phyloP scores from a whole-genome alignment of 2,329 filamentous ascomycete species.

The Blastomyces parvus region DNA sequence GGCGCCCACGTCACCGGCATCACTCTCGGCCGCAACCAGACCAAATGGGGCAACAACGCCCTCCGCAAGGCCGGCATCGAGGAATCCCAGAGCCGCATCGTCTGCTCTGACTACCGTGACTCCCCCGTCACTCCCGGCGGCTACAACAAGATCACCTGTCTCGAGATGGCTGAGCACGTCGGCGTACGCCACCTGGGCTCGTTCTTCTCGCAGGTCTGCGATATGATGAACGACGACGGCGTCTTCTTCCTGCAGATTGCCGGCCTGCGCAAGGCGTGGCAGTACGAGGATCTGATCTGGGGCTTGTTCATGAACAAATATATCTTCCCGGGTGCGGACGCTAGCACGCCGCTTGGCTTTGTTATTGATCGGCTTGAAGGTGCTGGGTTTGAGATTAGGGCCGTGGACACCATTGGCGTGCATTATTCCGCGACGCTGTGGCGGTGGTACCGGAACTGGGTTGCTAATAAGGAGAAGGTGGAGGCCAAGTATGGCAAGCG shows the following conservation, averaged over 20 bases:
- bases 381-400: constrained; percentile 84
- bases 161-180: constrained; percentile 98
- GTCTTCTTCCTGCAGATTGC: constrained; percentile 94
- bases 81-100: constrained; percentile 80
- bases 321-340: constrained; percentile 93
- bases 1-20: constrained; percentile 78
- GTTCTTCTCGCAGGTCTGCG: constrained; percentile 79
- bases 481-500: constrained; percentile 87
- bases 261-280: constrained; percentile 88
- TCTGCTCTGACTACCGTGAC: constrained; percentile 97
- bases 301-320: constrained; percentile 99
- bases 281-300: constrained; percentile 97
- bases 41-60: constrained; percentile 88
- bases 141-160: constrained; percentile 92
- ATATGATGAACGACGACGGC: constrained; percentile 95
- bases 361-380: constrained; percentile 77
- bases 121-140: constrained; percentile 67
- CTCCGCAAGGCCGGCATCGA: constrained; percentile 71
- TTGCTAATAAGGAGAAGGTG: constrained; percentile 85
- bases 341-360: constrained; percentile 83
- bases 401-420: constrained; percentile 83
- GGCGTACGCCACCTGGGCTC: constrained; percentile 76
- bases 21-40: constrained; percentile 92
- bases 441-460: constrained; percentile 99
- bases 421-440: constrained; percentile 96